Evolutionary conservation across 2,329 filamentous ascomycete genomes (phyloP), one percentile per base, ranked within the genome.

Genomic region (Decorospora gaudefroyi): DNA sequence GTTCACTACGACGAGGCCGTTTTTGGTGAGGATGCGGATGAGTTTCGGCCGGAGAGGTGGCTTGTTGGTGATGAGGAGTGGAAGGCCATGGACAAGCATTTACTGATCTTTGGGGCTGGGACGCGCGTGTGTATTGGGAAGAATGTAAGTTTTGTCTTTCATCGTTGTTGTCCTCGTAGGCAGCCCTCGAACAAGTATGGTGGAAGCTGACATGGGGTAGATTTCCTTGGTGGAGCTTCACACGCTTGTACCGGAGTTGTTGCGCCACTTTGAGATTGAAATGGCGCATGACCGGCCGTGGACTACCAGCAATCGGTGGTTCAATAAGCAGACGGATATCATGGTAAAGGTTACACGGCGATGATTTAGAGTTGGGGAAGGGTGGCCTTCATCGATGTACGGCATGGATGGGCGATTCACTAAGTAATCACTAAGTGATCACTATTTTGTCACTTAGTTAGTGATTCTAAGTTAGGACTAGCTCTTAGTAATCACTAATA

Each of bases 11-110:
- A 76, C 31, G 53, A 55, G 4, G 48, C 55, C 0, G 61, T 77
- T 4, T 79, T 74, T 37, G 67, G 68, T 0, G 19, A 57, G 1
- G 68, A 75, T 36, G 65, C 71, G 0, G 68, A 72, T 8, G 53
- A 62, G 0, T 78, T 72, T 47, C 50, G 59, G 13, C 76, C 76
- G 0, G 74, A 77, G 44, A 58, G 76, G 15, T 78, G 76, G 76
- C 49, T 77, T 2, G 65, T 70, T 3, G 44, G 43, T 19, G 46
- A 53, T 2, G 52, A 54, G 18, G 28, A 38, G 15, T 40, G 23
- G 16, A 51, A 46, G 34, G 42, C 19, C 11, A 62, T 60, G 60
- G 65, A 57, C 12, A 47, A 42, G 11, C 44, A 58, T 31, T 64
- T 65, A 18, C 68, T 75, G 59, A 63, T 70, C 1, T 72, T 72